A percentile compares a stretch with the other conserved stretches of the same genome.
phyloP scores from a whole-genome alignment of 257 asterid species.

The Mitragyna speciosa region DNA sequence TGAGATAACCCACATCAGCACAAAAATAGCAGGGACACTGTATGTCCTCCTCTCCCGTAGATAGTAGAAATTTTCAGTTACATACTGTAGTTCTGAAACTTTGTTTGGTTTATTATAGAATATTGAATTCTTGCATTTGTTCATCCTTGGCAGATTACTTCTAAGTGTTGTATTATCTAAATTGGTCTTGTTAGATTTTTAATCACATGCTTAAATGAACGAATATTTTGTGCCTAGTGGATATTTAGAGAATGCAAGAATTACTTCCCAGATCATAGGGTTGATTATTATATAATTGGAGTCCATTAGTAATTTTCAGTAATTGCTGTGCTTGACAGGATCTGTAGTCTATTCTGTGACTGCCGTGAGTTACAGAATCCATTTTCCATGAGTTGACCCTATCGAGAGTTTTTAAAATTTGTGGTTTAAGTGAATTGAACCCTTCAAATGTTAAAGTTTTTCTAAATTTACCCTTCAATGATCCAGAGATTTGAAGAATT shows the following conservation, averaged over 20 bases:
- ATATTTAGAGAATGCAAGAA: background rate
- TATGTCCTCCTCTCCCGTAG: slow-evolving; percentile 36
- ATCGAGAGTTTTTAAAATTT: background rate
- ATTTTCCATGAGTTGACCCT: background rate
- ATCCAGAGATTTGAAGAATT: background rate
- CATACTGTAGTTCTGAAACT: background rate
- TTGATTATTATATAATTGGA: background rate
- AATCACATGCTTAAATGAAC: background rate
- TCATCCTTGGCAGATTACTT: background rate
- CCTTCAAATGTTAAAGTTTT: background rate
- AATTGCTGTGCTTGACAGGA: background rate
- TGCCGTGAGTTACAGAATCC: background rate
- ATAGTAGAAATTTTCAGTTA: background rate
- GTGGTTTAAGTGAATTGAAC: background rate
- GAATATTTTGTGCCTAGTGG: background rate
- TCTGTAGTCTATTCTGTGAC: background rate
- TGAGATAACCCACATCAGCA: slow-evolving; percentile 87
- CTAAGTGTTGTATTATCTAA: background rate
- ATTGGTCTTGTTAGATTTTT: background rate
- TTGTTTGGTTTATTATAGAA: background rate
- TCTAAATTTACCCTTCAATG: no score
- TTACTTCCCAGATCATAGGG: background rate
- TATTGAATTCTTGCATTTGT: background rate
- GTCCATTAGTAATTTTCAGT: background rate
- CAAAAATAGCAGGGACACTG: slow-evolving; percentile 91